Base-by-base conservation (phyloP, 2,329 filamentous ascomycete genomes). In the Sarocladium kiliense region DNA sequence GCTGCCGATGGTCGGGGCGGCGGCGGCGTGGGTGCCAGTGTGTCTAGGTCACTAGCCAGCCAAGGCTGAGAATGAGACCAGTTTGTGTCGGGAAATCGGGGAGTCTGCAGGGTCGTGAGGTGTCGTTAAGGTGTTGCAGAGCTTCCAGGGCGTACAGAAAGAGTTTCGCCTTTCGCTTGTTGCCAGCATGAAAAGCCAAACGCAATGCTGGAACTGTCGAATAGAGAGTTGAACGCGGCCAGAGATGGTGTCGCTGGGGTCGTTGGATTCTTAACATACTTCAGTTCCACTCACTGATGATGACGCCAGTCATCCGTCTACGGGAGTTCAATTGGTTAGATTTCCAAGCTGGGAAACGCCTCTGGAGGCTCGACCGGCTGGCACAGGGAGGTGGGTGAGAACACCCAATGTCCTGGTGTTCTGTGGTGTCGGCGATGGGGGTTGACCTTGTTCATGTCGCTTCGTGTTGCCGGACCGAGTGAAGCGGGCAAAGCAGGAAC, bases 391-490 rank as follows among this genome's bases (percentile, higher is more conserved):
- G 30, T 34, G 30, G 30, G 14, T 34, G 7, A 14, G 14, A 9
- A 34, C 30, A 34, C 30, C 30, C 30, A 34, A 11, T 45, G 37
- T 41, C 37, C 10, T 16, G 6, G n/a, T n/a, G n/a, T n/a, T n/a
- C n/a, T n/a, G n/a, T n/a, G n/a, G n/a, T n/a, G n/a, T n/a, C n/a
- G n/a, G n/a, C n/a, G n/a, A n/a, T n/a, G n/a, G n/a, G n/a, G n/a
- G n/a, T n/a, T n/a, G n/a, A n/a, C n/a, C n/a, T n/a, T n/a, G n/a
- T n/a, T 21, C 27, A 34, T 19, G 44, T 51, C 47, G 47, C 26
- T 21, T 36, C 47, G 27, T 51, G 10, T 51, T 51, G 47, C 47
- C 47, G 47, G 47, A 51, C 47, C 47, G 47, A 51, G 47, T 34
- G 47, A 51, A 51, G 47, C 47, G 47, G 44, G 23, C 44, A 49